These are phyloP conservation scores for Balakata baccata DNA, from an alignment of 345 rosid species.

Conservation along the genomic window DNA sequence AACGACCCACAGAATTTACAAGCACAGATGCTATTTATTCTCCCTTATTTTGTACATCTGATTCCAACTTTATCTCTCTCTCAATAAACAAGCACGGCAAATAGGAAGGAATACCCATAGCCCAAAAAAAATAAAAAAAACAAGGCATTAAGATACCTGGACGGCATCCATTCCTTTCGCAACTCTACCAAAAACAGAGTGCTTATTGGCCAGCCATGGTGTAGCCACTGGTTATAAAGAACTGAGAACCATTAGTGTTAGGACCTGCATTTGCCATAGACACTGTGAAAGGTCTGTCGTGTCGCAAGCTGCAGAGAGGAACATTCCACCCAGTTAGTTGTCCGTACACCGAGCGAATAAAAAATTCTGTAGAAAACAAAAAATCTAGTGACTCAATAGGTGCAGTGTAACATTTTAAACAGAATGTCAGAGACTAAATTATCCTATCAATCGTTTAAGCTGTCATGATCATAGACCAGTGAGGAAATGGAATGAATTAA, in stretches of 20 bases:
- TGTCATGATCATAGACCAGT: background rate
- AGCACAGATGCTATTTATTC: background rate
- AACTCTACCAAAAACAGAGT: conserved; percentile 93
- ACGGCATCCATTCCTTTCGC: conserved; percentile 95
- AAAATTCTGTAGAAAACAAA: background rate
- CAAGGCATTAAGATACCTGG: conserved; percentile 52
- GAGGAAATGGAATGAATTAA: background rate
- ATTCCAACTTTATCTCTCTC: background rate
- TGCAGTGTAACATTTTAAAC: background rate
- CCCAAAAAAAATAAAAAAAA: background rate
- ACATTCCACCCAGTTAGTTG: conserved; percentile 12
- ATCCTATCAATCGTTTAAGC: background rate
- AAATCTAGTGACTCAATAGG: background rate
- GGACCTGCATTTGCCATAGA: conserved; percentile 96
- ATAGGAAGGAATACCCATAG: background rate
- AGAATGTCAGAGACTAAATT: no score
- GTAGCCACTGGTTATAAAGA: conserved; percentile 95
- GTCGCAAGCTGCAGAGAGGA: conserved; percentile 64
- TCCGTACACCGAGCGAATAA: background rate
- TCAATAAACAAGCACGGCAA: background rate
- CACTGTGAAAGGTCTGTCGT: conserved; percentile 88
- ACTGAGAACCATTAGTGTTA: conserved; percentile 89
- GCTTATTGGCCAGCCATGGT: conserved; percentile 96
- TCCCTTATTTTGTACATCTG: background rate
- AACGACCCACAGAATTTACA: background rate